A percentile compares a stretch with the other conserved stretches of the same genome.
Conservation (phyloP, 306 rosid species). For the Fagus sylvatica region DNA sequence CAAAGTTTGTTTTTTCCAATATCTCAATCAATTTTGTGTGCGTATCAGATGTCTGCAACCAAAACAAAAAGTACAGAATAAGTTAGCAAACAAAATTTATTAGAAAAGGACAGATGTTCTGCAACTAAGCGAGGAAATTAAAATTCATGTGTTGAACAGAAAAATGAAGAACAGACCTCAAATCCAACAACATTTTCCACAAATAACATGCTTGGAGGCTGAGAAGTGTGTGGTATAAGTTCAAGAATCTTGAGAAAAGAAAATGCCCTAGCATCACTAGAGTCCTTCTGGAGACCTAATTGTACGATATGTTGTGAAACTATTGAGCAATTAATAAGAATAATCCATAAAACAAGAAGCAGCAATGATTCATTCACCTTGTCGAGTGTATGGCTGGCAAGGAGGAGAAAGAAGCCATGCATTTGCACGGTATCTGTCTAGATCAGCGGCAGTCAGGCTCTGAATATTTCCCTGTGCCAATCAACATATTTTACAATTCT, state of each 20-base stretch:
- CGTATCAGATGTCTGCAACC: conserved; percentile 82
- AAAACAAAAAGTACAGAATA: neutral
- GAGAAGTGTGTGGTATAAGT: conserved; percentile 56
- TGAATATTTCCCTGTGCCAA: conserved; percentile 78
- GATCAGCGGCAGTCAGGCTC: conserved; percentile 73
- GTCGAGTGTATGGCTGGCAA: conserved; percentile 97
- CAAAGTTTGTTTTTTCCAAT: conserved; percentile 56
- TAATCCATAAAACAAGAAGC: conserved; percentile 14
- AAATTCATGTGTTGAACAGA: conserved; percentile 16
- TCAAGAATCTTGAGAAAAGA: conserved; percentile 96
- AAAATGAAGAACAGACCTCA: conserved; percentile 60
- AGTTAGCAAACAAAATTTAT: conserved; percentile 10
- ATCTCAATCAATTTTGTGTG: conserved; percentile 73
- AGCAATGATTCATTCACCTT: conserved; percentile 46
- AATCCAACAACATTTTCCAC: conserved; percentile 96
- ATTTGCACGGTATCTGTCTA: conserved; percentile 62
- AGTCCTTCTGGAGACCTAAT: conserved; percentile 90
- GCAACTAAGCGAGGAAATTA: conserved; percentile 20
- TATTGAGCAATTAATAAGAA: conserved; percentile 17
- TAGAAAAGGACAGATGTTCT: conserved; percentile 34
- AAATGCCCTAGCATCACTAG: conserved; percentile 86
- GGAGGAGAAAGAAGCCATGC: conserved; percentile 99
- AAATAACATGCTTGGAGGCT: conserved; percentile 77
- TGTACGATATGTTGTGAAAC: conserved; percentile 30
- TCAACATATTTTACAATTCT: conserved; percentile 6